Conservation (phyloP, 2,329 filamentous ascomycete genomes). For the Sarocladium kiliense region DNA sequence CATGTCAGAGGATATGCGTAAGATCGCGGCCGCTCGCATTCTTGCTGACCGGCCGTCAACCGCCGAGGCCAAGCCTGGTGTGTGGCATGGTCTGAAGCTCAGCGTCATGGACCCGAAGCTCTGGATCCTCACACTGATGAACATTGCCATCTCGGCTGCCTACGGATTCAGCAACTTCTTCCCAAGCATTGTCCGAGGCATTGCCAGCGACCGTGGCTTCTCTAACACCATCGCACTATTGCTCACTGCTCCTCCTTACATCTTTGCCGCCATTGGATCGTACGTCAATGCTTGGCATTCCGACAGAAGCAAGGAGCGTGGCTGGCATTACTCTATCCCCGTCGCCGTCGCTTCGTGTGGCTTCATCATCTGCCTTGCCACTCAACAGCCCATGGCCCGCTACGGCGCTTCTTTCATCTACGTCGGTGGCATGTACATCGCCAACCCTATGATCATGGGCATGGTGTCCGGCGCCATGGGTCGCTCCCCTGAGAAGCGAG, state of each 20-base stretch:
- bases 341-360: slow-evolving; percentile 15
- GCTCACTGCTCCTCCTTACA: slow-evolving; percentile 18
- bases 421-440: slow-evolving; percentile 11
- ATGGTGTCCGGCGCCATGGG: slow-evolving; percentile 14
- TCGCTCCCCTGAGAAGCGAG: slow-evolving; percentile 16
- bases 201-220: slow-evolving; percentile 19
- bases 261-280: slow-evolving; percentile 16
- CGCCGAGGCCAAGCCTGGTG: slow-evolving; percentile 15
- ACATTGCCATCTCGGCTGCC: slow-evolving; percentile 13
- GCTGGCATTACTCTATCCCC: slow-evolving; percentile 13
- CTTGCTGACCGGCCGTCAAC: slow-evolving; percentile 18
- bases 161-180: slow-evolving; percentile 19
- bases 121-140: slow-evolving; percentile 18
- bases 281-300: slow-evolving; percentile 17
- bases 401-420: slow-evolving; percentile 10
- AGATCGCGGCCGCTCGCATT: slow-evolving; percentile 18
- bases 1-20: slow-evolving; percentile 18
- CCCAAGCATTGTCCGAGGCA: slow-evolving; percentile 17
- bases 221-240: slow-evolving; percentile 17
- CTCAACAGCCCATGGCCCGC: slow-evolving; percentile 8
- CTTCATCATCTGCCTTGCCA: slow-evolving; percentile 17
- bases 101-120: slow-evolving; percentile 17
- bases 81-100: slow-evolving; percentile 19
- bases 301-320: slow-evolving; percentile 15
- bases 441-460: slow-evolving; percentile 13